These are phyloP conservation scores for Phalaenopsis aphrodite DNA, from an alignment of 106 monocot genomes.

Conservation along the genomic window DNA sequence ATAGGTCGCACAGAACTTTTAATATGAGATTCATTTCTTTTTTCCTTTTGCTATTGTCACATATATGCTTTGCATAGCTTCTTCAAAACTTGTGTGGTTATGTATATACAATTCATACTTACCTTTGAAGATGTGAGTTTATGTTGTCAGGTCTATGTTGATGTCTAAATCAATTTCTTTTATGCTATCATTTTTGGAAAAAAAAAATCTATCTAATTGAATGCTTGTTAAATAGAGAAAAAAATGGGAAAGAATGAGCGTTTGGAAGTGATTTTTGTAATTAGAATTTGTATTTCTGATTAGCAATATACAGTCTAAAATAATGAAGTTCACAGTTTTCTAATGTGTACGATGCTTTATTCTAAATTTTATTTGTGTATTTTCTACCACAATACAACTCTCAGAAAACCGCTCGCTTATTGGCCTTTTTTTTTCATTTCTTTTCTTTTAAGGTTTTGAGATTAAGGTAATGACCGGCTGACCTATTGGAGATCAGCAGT, in stretches of 20 bases:
- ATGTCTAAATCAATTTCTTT: background rate
- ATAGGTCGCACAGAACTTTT: background rate
- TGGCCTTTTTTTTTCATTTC: background rate
- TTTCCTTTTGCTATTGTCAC: background rate
- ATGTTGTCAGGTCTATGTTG: too few relatives aligned
- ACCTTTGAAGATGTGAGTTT: too few relatives aligned
- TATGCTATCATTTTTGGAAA: background rate
- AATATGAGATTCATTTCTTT: background rate
- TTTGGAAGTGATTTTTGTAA: background rate
- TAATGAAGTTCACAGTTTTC: background rate
- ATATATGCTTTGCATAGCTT: background rate
- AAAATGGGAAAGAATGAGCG: background rate
- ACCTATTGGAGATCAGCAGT: background rate
- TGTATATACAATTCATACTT: background rate
- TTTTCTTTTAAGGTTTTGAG: background rate
- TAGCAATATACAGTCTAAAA: background rate
- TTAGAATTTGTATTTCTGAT: background rate
- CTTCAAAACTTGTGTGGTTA: background rate
- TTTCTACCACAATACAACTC: conserved; percentile 1
- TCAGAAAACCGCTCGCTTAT: background rate
- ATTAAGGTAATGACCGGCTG: background rate
- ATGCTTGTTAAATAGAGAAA: background rate
- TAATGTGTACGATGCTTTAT: background rate
- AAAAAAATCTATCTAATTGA: background rate
- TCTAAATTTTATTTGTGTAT: background rate